Base-by-base conservation (phyloP, 2,329 filamentous ascomycete genomes). In the Trichocomaceae sp. region DNA sequence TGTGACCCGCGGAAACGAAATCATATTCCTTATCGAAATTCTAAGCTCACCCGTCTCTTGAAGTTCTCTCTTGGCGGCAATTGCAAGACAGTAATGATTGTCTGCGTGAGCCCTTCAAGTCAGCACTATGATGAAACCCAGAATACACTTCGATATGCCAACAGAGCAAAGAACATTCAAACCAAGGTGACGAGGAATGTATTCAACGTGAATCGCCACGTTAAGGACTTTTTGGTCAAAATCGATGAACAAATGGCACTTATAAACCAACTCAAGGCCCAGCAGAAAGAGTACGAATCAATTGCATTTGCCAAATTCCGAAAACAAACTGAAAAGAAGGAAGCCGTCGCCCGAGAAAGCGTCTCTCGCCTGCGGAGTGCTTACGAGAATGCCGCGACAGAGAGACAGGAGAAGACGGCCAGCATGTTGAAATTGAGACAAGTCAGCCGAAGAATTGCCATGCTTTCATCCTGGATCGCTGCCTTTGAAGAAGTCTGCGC, bases 41-140 rank as follows among this genome's bases (percentile, higher is more conserved):
- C 92, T 60, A 99, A 97, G 67, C 84, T 99, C 53, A 99, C 93
- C 0, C 85, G 93, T 52, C 79, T 99, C 4, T 82, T 99, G 52
- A 99, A 99, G 66, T 99, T 99, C 73, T 96, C 92, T 0, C 82
- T 99, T 0, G 93, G 93, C 29, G 93, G 93, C 2, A 99, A 99
- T 72, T 99, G 93, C 79, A 95, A 91, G 74, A 99, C 93, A 0
- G 93, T 99, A 69, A 99, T 99, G 93, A 97, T 99, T 70, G 93
- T 99, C 23, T 99, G 93, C 66, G 89, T 99, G 52, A 96, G 91
- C 63, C 93, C 93, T 1, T 96, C 90, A 0, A 97, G 93, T 66
- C 87, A 88, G 5, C 93, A 99, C 72, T 99, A 93, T 64, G 93
- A 99, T 70, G 93, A 99, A 74, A 96, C 92, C 0, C 93, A 99